Evolutionary conservation across 2,329 filamentous ascomycete genomes (phyloP).

Genomic region (Sclerotinia subarctica): DNA sequence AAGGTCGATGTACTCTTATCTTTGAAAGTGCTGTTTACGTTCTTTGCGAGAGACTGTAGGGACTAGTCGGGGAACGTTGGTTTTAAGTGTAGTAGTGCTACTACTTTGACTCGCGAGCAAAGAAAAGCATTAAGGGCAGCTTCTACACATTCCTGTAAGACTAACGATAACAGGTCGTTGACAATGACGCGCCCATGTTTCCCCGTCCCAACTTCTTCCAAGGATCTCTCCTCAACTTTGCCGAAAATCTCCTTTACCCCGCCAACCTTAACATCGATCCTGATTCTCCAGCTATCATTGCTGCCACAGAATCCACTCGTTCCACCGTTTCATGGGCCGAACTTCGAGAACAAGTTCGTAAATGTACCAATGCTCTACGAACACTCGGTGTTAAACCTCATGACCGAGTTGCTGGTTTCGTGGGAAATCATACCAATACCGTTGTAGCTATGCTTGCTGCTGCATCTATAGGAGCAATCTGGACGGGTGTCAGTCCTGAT

Average conservation of each 20-base stretch:
- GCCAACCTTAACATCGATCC: slow-evolving; percentile 53
- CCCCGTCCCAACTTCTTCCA: slow-evolving; percentile 84
- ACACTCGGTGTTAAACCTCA: slow-evolving; percentile 57
- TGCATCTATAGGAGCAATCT: slow-evolving; percentile 79
- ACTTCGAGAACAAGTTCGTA: slow-evolving; percentile 72
- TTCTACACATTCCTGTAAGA: neutral
- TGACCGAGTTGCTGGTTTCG: slow-evolving; percentile 67
- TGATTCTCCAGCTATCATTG: slow-evolving; percentile 68
- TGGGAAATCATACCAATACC: slow-evolving; percentile 86
- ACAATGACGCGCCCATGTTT: slow-evolving; percentile 68
- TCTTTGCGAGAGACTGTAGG: neutral
- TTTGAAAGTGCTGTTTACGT: neutral
- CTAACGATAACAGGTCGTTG: slow-evolving; percentile 57
- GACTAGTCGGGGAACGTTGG: neutral
- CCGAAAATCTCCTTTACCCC: slow-evolving; percentile 89
- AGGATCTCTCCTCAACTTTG: slow-evolving; percentile 80
- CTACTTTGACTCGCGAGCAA: neutral
- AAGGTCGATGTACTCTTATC: neutral
- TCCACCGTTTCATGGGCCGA: slow-evolving; percentile 69
- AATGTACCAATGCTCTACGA: slow-evolving; percentile 68
- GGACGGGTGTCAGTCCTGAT: slow-evolving; percentile 91
- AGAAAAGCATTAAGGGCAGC: neutral
- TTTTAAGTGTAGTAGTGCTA: slow-evolving; percentile 7
- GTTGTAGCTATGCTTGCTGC: slow-evolving; percentile 85
- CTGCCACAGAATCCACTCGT: slow-evolving; percentile 67